Evolutionary conservation across 2,329 filamentous ascomycete genomes (phyloP), one percentile per base, ranked within the genome.

Genomic region (Colletotrichum truncatum): DNA sequence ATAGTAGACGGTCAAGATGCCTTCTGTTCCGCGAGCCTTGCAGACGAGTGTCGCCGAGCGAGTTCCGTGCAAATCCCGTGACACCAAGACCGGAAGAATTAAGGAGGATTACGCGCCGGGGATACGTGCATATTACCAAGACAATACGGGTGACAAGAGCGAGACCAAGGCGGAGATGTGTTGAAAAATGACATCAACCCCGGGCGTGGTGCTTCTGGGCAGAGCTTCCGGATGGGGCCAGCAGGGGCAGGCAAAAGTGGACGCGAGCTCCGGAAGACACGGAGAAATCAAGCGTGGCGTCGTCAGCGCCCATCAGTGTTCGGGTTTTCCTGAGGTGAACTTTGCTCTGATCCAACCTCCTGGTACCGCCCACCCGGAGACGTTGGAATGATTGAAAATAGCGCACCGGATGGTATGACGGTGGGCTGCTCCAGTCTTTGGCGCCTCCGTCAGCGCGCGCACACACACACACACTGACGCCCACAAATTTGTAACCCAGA

Each of bases 171-270:
- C 63, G 63, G 63, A 66, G 57, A 36, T 65, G 39, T 66, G 43
- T 55, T 66, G 63, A 28, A 62, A 66, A 62, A 62, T 56, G 63
- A 62, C 63, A 66, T 55, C 63, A 62, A 66, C 34, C 56, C 63
- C 63, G 63, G 48, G 56, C 48, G 30, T 53, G 26, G 16, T 56
- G 38, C 26, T 34, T 43, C 57, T 62, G 57, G 51, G 43, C 49
- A 62, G 57, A 61, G 49, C 41, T 56, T 45, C 63, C 57, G 58
- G 49, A 39, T 55, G 57, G 43, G 45, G 43, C 14, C 51, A 51
- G 23, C 63, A 65, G 49, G 63, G 63, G 49, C 57, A 63, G 28
- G 45, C 28, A 43, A 66, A 63, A 49, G 57, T 62, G 57, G 63
- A 43, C 43, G 57, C 49, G 10, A 38, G 41, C 34, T 56, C 63